Conservation (phyloP, 73 alveolate genomes). For the Paramecium sexaurelia region DNA sequence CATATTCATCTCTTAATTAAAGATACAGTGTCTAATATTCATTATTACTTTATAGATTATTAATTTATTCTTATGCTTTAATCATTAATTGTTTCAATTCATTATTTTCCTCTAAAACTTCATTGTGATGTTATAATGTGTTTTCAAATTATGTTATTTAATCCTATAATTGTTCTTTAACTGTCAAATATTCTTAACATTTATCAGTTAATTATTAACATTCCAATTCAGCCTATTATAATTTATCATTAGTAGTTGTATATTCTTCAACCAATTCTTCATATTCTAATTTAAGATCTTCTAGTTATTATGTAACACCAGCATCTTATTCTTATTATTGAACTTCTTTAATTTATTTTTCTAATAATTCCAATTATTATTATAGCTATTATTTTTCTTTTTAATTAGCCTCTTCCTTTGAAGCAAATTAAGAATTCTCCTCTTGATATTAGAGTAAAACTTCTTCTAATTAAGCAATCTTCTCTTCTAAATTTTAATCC, state of each 20-base stretch:
- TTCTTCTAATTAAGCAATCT: neutral
- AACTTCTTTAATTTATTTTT: neutral
- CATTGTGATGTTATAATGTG: neutral
- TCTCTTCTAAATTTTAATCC: neutral
- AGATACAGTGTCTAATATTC: neutral
- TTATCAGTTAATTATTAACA: neutral
- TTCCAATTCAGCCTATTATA: neutral
- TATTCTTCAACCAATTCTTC: conserved; percentile 13
- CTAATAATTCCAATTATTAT: neutral
- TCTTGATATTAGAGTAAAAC: neutral
- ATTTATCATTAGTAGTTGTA: neutral
- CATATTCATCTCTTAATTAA: conserved; percentile 14
- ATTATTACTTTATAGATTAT: conserved; percentile 5
- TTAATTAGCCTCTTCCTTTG: neutral
- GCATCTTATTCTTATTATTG: neutral
- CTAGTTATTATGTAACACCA: neutral
- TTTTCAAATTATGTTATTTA: neutral
- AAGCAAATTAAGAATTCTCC: neutral
- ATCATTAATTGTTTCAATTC: neutral
- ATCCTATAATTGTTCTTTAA: neutral
- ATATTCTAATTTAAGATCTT: neutral
- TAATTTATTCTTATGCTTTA: neutral
- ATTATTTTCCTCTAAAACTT: neutral
- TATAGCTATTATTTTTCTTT: neutral
- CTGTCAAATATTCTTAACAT: neutral